phyloP scores from a whole-genome alignment of 1,139 yeast genomes.

The Ogataea hybrid region DNA sequence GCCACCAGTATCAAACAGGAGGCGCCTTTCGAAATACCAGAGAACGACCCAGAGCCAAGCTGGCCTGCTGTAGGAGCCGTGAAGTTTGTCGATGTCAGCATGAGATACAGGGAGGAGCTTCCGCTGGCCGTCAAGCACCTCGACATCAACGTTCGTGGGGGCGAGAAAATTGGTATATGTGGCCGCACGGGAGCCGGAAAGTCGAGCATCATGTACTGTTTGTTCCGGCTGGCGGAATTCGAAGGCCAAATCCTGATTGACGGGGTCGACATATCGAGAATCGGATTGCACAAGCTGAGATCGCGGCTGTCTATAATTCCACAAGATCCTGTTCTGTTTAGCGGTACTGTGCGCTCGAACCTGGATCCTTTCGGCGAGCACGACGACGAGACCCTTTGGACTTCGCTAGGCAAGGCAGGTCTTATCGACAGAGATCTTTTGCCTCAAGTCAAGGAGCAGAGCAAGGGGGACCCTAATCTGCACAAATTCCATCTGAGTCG shows the following conservation, averaged over 20 bases:
- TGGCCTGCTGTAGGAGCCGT: slow-evolving; percentile 68
- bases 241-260: slow-evolving; percentile 34
- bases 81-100: slow-evolving; percentile 51
- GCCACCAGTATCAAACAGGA: slow-evolving; percentile 32
- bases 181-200: slow-evolving; percentile 48
- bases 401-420: slow-evolving; percentile 43
- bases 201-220: slow-evolving; percentile 40
- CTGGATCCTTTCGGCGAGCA: slow-evolving; percentile 38
- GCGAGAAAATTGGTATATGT: slow-evolving; percentile 41
- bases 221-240: slow-evolving; percentile 37
- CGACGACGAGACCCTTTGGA: slow-evolving; percentile 43
- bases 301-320: slow-evolving; percentile 39
- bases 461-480: slow-evolving; percentile 9
- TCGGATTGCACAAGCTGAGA: slow-evolving; percentile 33
- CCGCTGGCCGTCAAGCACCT: slow-evolving; percentile 70
- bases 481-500: slow-evolving; percentile 49
- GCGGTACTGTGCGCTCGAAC: slow-evolving; percentile 37
- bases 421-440: slow-evolving; percentile 23
- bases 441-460: slow-evolving; percentile 8
- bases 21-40: slow-evolving; percentile 33
- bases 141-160: slow-evolving; percentile 35
- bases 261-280: slow-evolving; percentile 34
- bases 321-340: slow-evolving; percentile 41
- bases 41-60: slow-evolving; percentile 29
- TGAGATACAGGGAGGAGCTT: slow-evolving; percentile 73